Evolutionary conservation across 345 rosid species (phyloP), one percentile per base, ranked within the genome.

Genomic region (Heritiera fomes): DNA sequence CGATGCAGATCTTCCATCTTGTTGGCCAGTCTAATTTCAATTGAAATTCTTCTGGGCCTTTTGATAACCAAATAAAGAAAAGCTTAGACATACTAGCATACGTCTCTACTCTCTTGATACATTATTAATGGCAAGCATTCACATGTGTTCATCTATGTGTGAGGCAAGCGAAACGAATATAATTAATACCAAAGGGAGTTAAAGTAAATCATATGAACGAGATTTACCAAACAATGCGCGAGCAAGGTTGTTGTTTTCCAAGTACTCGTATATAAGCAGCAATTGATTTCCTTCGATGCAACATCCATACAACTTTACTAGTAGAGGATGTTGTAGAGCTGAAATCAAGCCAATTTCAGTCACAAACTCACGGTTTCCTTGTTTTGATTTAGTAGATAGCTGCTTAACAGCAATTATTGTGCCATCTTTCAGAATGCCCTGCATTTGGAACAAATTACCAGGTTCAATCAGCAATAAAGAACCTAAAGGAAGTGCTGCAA

Each of bases 331-430:
- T 61, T 87, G 86, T 32, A 90, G 81, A 80, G 89, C 89, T 1
- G 94, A 88, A 58, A 90, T 86, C 89, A 87, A 87, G 75, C 80
- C 91, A 20, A 88, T 90, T 85, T 90, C 90, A 41, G 86, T 90
- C 30, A 88, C 77, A 38, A 88, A 90, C 71, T 90, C 89, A 28
- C n/a, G 72, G n/a, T 45, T 68, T 20, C 72, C 72, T 45, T 68
- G 53, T 53, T 45, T 68, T 46, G 72, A 89, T 83, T 82, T 83
- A 6, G 90, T 52, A 0, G 93, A 88, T 56, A 90, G 87, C 60
- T 82, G 82, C 75, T 90, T 90, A 64, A 89, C 92, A 0, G 92
- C 92, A 28, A 90, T 86, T 23, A 83, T 73, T 8, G 87, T 90
- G 55, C 89, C 94, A 82, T 90, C 90, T 64, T 69, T 52, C 76